phyloP scores from a whole-genome alignment of 2,329 filamentous ascomycete species.

The Dryadomyces sulphureus region DNA sequence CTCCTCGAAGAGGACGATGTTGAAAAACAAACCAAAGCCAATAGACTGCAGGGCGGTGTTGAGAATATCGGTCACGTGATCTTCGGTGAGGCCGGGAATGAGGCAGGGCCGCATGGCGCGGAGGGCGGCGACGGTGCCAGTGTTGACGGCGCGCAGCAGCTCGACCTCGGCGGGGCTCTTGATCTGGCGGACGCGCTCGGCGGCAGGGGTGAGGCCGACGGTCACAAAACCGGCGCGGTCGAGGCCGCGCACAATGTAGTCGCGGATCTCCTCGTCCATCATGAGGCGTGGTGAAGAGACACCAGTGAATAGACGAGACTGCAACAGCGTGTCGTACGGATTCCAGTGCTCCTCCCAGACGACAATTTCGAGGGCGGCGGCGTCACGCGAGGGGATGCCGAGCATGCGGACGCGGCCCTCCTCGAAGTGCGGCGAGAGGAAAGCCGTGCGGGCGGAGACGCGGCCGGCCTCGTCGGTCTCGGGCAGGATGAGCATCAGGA shows the following conservation, averaged over 20 bases:
- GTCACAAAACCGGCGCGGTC: constrained; percentile 38
- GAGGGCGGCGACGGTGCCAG: constrained; percentile 26
- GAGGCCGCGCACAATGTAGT: constrained; percentile 46
- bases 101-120: constrained; percentile 40
- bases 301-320: constrained; percentile 24
- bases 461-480: constrained; percentile 20
- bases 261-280: constrained; percentile 50
- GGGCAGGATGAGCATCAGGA: constrained; percentile 45
- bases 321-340: constrained; percentile 39
- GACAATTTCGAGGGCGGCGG: constrained; percentile 34
- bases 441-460: constrained; percentile 38
- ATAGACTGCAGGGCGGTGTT: constrained; percentile 38
- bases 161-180: constrained; percentile 35
- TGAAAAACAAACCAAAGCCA: constrained; percentile 43
- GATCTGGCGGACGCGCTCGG: constrained; percentile 42
- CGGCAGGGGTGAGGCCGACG: constrained; percentile 34
- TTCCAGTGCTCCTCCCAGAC: constrained; percentile 52
- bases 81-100: constrained; percentile 40
- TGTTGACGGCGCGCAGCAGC: constrained; percentile 46
- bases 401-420: constrained; percentile 43
- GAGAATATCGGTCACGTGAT: constrained; percentile 39
- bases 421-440: constrained; percentile 45
- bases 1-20: constrained; percentile 48
- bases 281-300: constrained; percentile 27
- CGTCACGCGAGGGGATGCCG: constrained; percentile 34